Percentiles rank a stretch among this genome's conserved stretches.
phyloP scores from a whole-genome alignment of 2,329 filamentous ascomycete species.

The Verticillium isaacii region DNA sequence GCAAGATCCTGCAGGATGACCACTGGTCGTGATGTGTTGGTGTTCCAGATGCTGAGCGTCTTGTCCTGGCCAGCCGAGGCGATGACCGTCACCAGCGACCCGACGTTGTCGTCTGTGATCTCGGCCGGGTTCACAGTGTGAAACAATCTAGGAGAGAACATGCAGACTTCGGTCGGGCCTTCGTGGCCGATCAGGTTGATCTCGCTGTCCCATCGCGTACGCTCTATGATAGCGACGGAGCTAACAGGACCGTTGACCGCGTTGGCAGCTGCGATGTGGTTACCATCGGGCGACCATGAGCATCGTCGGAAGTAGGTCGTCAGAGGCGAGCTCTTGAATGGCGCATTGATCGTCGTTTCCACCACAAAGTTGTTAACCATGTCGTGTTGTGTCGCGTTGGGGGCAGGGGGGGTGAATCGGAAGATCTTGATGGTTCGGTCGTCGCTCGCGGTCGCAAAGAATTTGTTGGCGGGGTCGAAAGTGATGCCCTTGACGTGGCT shows the following conservation, averaged over 20 bases:
- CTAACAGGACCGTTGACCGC: slow-evolving; percentile 96
- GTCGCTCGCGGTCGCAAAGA: slow-evolving; percentile 96
- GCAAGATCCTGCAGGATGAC: slow-evolving; percentile 86
- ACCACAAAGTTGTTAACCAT: slow-evolving; percentile 95
- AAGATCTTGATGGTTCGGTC: slow-evolving; percentile 97
- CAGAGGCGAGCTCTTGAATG: slow-evolving; percentile 86
- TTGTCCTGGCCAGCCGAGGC: slow-evolving; percentile 97
- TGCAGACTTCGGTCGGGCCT: slow-evolving; percentile 93
- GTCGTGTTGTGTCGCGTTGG: slow-evolving; percentile 90
- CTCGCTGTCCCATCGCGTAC: slow-evolving; percentile 88
- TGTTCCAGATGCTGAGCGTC: slow-evolving; percentile 95
- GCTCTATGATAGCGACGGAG: slow-evolving; percentile 92
- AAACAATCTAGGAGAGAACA: slow-evolving; percentile 91
- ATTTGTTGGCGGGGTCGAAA: slow-evolving; percentile 98
- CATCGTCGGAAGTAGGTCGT: slow-evolving; percentile 96
- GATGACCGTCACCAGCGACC: slow-evolving; percentile 77
- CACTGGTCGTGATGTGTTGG: slow-evolving; percentile 85
- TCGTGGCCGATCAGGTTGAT: slow-evolving; percentile 98
- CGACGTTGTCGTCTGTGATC: slow-evolving; percentile 39
- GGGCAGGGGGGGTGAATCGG: slow-evolving; percentile 83
- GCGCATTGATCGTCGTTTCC: slow-evolving; percentile 82
- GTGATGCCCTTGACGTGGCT: slow-evolving; percentile 99
- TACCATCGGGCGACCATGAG: slow-evolving; percentile 96
- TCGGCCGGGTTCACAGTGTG: slow-evolving; percentile 62
- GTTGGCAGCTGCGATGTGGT: slow-evolving; percentile 94